These are phyloP conservation scores for Aspergillus nanangensis DNA, from an alignment of 495 filamentous ascomycete genomes.

Conservation along the genomic window DNA sequence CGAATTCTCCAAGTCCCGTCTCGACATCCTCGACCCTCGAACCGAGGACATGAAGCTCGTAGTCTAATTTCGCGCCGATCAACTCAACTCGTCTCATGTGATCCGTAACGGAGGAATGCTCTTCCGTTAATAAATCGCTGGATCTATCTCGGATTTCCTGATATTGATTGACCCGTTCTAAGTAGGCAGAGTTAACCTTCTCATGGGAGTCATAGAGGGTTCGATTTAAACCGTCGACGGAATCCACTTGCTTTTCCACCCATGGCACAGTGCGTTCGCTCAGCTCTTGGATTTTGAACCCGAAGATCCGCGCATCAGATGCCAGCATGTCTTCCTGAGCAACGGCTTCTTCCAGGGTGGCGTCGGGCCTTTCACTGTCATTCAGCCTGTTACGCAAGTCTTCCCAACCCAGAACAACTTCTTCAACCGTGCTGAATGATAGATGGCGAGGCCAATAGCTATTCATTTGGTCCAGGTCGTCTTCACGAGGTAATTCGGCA, in stretches of 20 bases:
- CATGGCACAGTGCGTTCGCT: conserved; percentile 53
- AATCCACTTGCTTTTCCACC: conserved; percentile 59
- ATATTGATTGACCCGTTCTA: conserved; percentile 62
- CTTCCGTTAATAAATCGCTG: conserved; percentile 61
- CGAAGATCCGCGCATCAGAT: conserved; percentile 59
- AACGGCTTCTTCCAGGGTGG: conserved; percentile 38
- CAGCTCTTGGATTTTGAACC: conserved; percentile 43
- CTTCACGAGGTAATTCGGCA: conserved; percentile 25
- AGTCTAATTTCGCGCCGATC: conserved; percentile 84
- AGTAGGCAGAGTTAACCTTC: conserved; percentile 62
- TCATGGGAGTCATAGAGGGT: conserved; percentile 56
- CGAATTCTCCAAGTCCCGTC: conserved; percentile 74
- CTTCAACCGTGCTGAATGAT: conserved; percentile 86
- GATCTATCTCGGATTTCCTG: conserved; percentile 59
- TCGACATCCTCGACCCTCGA: conserved; percentile 87
- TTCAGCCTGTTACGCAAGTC: conserved; percentile 36
- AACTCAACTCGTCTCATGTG: conserved; percentile 76
- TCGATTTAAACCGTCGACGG: conserved; percentile 59
- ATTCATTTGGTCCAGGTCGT: conserved; percentile 18
- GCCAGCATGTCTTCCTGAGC: conserved; percentile 45
- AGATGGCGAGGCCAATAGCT: conserved; percentile 69
- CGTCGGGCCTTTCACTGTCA: conserved; percentile 20
- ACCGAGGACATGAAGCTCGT: conserved; percentile 78
- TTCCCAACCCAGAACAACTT: conserved; percentile 74
- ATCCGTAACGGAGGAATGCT: conserved; percentile 65